Evolutionary conservation across 2,329 filamentous ascomycete genomes (phyloP).

Genomic region (Penicillium frequentans): DNA sequence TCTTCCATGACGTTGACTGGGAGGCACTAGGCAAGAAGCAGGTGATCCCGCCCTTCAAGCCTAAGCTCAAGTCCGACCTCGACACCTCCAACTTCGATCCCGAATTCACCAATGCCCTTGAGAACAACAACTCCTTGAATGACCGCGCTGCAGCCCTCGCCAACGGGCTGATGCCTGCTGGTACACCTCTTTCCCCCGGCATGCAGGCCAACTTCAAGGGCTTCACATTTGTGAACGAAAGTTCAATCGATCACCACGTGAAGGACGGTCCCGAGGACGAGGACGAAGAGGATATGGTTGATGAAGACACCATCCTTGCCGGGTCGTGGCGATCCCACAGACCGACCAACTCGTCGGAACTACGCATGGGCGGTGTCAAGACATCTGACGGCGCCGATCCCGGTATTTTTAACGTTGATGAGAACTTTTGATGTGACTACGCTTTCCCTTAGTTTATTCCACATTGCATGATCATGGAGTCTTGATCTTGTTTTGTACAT

Average conservation of each 20-base stretch:
- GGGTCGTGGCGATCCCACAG: constrained; percentile 35
- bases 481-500: constrained; percentile 37
- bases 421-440: constrained; percentile 48
- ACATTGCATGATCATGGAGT: constrained; percentile 40
- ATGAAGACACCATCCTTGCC: constrained; percentile 45
- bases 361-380: constrained; percentile 47
- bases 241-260: constrained; percentile 70
- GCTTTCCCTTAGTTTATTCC: constrained; percentile 21
- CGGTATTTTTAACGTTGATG: constrained; percentile 46
- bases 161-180: constrained; percentile 69
- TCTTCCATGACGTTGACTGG: constrained; percentile 96
- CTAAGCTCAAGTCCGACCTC: constrained; percentile 90
- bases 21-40: constrained; percentile 82
- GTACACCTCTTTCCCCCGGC: constrained; percentile 88
- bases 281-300: constrained; percentile 38
- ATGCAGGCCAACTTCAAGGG: constrained; percentile 98
- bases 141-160: constrained; percentile 85
- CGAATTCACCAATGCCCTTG: constrained; percentile 93
- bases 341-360: constrained; percentile 32
- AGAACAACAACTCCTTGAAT: constrained; percentile 83
- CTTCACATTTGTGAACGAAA: constrained; percentile 99
- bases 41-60: constrained; percentile 95
- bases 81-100: constrained; percentile 99
- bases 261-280: constrained; percentile 34
- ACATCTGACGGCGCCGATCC: constrained; percentile 38